Percentiles rank a stretch among this genome's conserved stretches.
These are phyloP conservation scores for Apiosordaria backusii DNA, from an alignment of 495 filamentous ascomycete genomes.

Conservation along the genomic window DNA sequence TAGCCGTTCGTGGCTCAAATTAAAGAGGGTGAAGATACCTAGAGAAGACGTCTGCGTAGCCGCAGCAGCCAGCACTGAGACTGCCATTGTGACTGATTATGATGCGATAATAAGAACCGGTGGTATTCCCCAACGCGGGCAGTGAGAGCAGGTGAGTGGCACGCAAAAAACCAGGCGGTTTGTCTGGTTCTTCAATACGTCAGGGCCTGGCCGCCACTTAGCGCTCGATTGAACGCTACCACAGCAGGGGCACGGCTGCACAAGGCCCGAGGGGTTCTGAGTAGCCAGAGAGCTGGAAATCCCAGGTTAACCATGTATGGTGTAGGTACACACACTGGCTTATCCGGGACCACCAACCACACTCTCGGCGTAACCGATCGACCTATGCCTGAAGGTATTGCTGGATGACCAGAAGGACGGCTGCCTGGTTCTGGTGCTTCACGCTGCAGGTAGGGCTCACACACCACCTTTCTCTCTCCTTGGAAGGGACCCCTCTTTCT, in stretches of 20 bases:
- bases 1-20: constrained; percentile 19
- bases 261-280: constrained; percentile 18
- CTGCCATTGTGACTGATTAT: constrained; percentile 25
- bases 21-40: constrained; percentile 33
- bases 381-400: not conserved
- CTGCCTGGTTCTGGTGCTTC: not conserved
- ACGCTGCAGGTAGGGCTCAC: not conserved
- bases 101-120: constrained; percentile 13
- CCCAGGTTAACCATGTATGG: constrained; percentile 6
- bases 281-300: constrained; percentile 22
- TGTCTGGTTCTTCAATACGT: constrained; percentile 16
- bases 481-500: not conserved
- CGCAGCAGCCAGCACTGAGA: constrained; percentile 32
- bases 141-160: constrained; percentile 18
- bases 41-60: constrained; percentile 29
- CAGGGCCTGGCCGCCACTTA: constrained; percentile 14
- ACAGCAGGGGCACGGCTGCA: constrained; percentile 21
- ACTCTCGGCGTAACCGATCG: constrained; percentile 1
- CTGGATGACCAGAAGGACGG: not conserved
- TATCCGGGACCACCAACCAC: not conserved
- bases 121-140: too few species aligned
- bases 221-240: not conserved
- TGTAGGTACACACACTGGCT: not conserved
- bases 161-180: not conserved
- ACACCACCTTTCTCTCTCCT: not conserved